Percentiles rank a stretch among this genome's conserved stretches.
Conservation (phyloP, 1,284 basidiomycete species). For the Ceratobasidium sp. region DNA sequence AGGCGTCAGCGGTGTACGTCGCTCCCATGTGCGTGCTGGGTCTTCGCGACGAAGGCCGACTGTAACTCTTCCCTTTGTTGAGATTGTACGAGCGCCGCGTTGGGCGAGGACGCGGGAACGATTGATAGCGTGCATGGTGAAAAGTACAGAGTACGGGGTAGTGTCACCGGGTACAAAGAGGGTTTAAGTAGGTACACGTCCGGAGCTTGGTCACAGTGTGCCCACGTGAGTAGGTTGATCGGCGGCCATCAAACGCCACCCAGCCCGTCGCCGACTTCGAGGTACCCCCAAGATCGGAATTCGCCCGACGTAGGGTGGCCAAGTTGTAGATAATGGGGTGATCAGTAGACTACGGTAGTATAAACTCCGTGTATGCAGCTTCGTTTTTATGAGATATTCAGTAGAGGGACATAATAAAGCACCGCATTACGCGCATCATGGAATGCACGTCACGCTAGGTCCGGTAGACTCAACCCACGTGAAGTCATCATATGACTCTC, state of each 20-base stretch:
- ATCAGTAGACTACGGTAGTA: not conserved
- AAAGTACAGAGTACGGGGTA: not conserved
- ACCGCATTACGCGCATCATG: not conserved
- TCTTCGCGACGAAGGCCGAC: constrained; percentile 85
- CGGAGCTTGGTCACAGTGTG: constrained; percentile 33
- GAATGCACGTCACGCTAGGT: constrained; percentile 8
- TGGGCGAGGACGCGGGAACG: constrained; percentile 19
- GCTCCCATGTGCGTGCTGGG: constrained; percentile 85
- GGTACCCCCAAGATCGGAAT: not conserved
- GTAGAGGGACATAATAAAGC: no score
- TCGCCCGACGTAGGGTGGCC: not conserved
- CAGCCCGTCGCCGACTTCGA: not conserved
- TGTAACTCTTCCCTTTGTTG: constrained; percentile 15
- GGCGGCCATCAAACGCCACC: constrained; percentile 11
- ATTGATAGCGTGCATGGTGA: constrained; percentile 18
- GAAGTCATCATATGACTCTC: constrained; percentile 31
- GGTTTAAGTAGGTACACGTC: constrained; percentile 3
- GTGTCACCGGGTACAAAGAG: not conserved
- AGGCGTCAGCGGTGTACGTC: constrained; percentile 87
- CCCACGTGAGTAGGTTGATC: constrained; percentile 19
- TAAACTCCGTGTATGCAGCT: not conserved
- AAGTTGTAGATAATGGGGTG: not conserved
- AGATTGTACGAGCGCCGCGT: constrained; percentile 14
- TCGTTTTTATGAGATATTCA: no score
- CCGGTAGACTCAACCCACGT: constrained; percentile 8